A percentile compares a stretch with the other conserved stretches of the same genome.
phyloP scores from a whole-genome alignment of 2,329 filamentous ascomycete species.

The Xylariaceae sp. region DNA sequence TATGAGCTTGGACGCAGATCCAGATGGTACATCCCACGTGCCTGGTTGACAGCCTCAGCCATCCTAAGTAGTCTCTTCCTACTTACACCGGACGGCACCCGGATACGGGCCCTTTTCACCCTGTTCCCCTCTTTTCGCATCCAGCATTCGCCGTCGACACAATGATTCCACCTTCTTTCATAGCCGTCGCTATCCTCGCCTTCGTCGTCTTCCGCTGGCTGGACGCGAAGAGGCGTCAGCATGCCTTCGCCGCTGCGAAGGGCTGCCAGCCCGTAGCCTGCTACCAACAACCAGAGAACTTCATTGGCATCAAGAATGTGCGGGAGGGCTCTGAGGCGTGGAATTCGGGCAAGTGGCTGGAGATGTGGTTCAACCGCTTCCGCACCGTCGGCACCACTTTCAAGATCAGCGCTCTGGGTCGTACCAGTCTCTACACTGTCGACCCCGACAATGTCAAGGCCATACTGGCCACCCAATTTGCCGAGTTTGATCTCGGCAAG shows the following conservation, averaged over 20 bases:
- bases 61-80: too few species aligned
- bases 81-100: too few species aligned
- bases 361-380: slow-evolving; percentile 2
- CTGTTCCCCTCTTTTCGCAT: background rate
- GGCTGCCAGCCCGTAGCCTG: slow-evolving; percentile 1
- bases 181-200: background rate
- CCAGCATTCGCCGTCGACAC: background rate
- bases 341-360: slow-evolving; percentile 1
- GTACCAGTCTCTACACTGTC: slow-evolving; percentile 6
- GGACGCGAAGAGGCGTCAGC: background rate
- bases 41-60: too few species aligned
- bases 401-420: background rate
- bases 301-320: background rate
- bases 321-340: slow-evolving; percentile 3
- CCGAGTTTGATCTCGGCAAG: slow-evolving; percentile 4
- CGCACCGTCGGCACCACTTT: slow-evolving; percentile 2
- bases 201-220: background rate
- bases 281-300: slow-evolving; percentile 1
- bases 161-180: background rate
- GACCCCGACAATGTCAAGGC: slow-evolving; percentile 3
- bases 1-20: too few species aligned
- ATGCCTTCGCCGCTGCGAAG: slow-evolving; percentile 1
- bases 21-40: too few species aligned
- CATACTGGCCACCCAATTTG: slow-evolving; percentile 2
- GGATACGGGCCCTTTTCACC: too few species aligned